Evolutionary conservation across 1,139 yeast genomes (phyloP).

Genomic region (Sugiyamaella neomexicana): DNA sequence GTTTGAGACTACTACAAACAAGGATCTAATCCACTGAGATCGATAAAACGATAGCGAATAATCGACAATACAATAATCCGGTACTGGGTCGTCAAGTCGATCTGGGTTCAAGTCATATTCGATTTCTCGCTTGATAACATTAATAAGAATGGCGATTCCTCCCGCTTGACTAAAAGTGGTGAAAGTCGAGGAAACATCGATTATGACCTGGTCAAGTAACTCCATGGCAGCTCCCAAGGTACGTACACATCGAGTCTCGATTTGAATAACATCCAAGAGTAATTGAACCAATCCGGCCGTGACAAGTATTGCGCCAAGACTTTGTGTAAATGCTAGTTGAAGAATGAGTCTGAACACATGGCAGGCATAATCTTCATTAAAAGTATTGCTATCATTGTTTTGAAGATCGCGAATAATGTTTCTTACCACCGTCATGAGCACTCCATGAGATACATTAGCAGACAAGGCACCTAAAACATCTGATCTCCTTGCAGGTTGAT

Average conservation of each 20-base stretch:
- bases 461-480: slow-evolving; percentile 81
- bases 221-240: slow-evolving; percentile 68
- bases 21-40: slow-evolving; percentile 47
- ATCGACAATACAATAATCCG: slow-evolving; percentile 54
- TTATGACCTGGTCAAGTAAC: slow-evolving; percentile 56
- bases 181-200: slow-evolving; percentile 50
- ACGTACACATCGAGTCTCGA: slow-evolving; percentile 53
- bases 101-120: slow-evolving; percentile 57
- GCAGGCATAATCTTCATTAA: slow-evolving; percentile 36
- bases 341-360: slow-evolving; percentile 35
- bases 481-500: slow-evolving; percentile 68
- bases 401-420: slow-evolving; percentile 54
- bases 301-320: slow-evolving; percentile 45
- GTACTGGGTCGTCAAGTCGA: slow-evolving; percentile 38
- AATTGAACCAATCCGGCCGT: slow-evolving; percentile 75
- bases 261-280: slow-evolving; percentile 59
- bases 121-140: slow-evolving; percentile 66
- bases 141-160: slow-evolving; percentile 66
- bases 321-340: slow-evolving; percentile 32
- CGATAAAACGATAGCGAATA: slow-evolving; percentile 65
- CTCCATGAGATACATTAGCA: slow-evolving; percentile 89
- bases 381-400: slow-evolving; percentile 37
- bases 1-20: slow-evolving; percentile 63
- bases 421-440: slow-evolving; percentile 70
- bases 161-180: slow-evolving; percentile 62